These are phyloP conservation scores for Xylaria sp. DNA, from an alignment of 2,329 filamentous ascomycete genomes.

Conservation along the genomic window DNA sequence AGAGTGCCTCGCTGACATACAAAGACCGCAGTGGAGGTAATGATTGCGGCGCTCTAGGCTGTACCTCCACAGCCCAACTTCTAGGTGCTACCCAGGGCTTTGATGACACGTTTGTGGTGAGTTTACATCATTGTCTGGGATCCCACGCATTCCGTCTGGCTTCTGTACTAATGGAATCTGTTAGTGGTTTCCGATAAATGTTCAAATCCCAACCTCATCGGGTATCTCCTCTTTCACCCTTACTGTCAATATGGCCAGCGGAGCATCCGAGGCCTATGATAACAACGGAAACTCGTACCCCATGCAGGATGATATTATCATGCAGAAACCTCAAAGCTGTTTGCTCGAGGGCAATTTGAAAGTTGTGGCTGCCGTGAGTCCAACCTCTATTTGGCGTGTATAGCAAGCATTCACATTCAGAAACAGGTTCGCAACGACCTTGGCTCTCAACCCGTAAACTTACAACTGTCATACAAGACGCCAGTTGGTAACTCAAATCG, in stretches of 20 bases:
- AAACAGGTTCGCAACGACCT: conserved; percentile 60
- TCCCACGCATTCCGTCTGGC: neutral
- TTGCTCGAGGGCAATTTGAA: conserved; percentile 59
- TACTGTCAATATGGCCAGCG: conserved; percentile 61
- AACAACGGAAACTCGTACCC: conserved; percentile 69
- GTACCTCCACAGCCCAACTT: conserved; percentile 58
- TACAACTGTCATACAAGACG: conserved; percentile 59
- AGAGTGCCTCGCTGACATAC: conserved; percentile 64
- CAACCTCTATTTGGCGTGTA: neutral
- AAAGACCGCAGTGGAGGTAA: conserved; percentile 64
- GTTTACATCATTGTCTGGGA: conserved; percentile 32
- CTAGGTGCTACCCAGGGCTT: conserved; percentile 65
- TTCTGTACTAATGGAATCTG: conserved; percentile 34
- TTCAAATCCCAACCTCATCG: conserved; percentile 64
- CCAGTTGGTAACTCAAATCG: conserved; percentile 52
- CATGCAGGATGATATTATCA: conserved; percentile 64
- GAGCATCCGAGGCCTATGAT: conserved; percentile 59
- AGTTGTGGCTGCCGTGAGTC: conserved; percentile 56
- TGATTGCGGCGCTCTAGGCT: conserved; percentile 56
- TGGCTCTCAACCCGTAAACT: conserved; percentile 54
- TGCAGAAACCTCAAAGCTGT: conserved; percentile 69
- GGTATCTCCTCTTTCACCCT: conserved; percentile 72
- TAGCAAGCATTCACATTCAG: conserved; percentile 14
- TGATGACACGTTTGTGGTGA: conserved; percentile 69
- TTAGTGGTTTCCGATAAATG: conserved; percentile 57